These are phyloP conservation scores for Daphne laureola DNA, from an alignment of 441 rosid species.

Conservation along the genomic window DNA sequence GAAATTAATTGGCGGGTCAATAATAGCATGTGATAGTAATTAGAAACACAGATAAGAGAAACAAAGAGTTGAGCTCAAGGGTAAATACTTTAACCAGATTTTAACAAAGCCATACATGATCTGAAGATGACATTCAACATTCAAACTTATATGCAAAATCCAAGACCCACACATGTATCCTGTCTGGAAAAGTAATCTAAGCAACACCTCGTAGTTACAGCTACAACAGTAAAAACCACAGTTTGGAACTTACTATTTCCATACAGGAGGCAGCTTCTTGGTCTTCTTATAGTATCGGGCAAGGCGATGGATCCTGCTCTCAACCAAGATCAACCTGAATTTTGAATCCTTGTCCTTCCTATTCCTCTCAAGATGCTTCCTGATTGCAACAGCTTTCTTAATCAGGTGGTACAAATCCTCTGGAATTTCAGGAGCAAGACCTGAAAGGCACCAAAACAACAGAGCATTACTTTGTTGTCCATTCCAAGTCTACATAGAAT, in stretches of 20 bases:
- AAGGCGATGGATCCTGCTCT: conserved; percentile 77
- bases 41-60: not conserved
- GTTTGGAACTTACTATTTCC: conserved; percentile 50
- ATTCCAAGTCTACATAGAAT: not conserved
- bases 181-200: no score
- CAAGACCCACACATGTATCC: not conserved
- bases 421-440: conserved; percentile 78
- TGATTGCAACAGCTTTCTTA: conserved; percentile 74
- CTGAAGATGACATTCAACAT: not conserved
- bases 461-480: not conserved
- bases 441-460: conserved; percentile 14
- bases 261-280: conserved; percentile 77
- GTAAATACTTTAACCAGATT: not conserved
- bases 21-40: no score
- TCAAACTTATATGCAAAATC: not conserved
- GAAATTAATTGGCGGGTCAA: not conserved
- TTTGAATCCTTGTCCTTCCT: conserved; percentile 82
- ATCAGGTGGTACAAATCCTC: conserved; percentile 76
- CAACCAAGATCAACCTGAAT: conserved; percentile 70
- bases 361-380: conserved; percentile 87
- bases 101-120: no score
- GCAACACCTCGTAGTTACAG: no score
- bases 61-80: not conserved
- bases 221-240: not conserved
- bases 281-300: conserved; percentile 86